These are phyloP conservation scores for Daldinia grandis DNA, from an alignment of 495 filamentous ascomycete genomes.

Conservation along the genomic window DNA sequence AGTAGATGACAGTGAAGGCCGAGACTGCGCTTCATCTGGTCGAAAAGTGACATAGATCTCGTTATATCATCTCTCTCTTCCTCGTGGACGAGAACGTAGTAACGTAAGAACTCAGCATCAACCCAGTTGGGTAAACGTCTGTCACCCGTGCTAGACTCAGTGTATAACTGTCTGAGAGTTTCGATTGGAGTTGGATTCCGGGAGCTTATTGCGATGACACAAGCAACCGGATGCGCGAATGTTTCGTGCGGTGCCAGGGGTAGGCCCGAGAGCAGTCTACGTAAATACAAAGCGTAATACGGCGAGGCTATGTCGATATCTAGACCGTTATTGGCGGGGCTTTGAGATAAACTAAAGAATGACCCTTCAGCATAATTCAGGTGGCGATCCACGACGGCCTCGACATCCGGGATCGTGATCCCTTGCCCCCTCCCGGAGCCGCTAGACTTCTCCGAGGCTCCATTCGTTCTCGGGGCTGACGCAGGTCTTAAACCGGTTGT, in stretches of 20 bases:
- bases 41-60: slow-evolving; percentile 86
- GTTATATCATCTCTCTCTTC: slow-evolving; percentile 92
- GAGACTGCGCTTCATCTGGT: slow-evolving; percentile 98
- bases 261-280: slow-evolving; percentile 80
- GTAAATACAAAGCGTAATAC: slow-evolving; percentile 82
- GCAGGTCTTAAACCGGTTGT: slow-evolving; percentile 48
- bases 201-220: slow-evolving; percentile 93
- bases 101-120: slow-evolving; percentile 86
- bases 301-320: slow-evolving; percentile 61
- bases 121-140: slow-evolving; percentile 80
- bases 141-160: slow-evolving; percentile 73
- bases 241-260: slow-evolving; percentile 85
- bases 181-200: slow-evolving; percentile 82
- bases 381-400: slow-evolving; percentile 62
- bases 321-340: slow-evolving; percentile 48
- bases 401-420: slow-evolving; percentile 51
- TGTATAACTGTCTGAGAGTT: slow-evolving; percentile 81
- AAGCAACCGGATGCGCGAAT: slow-evolving; percentile 94
- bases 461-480: slow-evolving; percentile 41
- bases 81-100: slow-evolving; percentile 97
- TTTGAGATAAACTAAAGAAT: slow-evolving; percentile 51
- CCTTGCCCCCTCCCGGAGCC: slow-evolving; percentile 30
- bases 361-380: slow-evolving; percentile 61
- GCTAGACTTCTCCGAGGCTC: slow-evolving; percentile 25
- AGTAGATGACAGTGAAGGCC: slow-evolving; percentile 95